Conservation (phyloP, 2,329 filamentous ascomycete genomes). For the Epichloe coenophiala region DNA sequence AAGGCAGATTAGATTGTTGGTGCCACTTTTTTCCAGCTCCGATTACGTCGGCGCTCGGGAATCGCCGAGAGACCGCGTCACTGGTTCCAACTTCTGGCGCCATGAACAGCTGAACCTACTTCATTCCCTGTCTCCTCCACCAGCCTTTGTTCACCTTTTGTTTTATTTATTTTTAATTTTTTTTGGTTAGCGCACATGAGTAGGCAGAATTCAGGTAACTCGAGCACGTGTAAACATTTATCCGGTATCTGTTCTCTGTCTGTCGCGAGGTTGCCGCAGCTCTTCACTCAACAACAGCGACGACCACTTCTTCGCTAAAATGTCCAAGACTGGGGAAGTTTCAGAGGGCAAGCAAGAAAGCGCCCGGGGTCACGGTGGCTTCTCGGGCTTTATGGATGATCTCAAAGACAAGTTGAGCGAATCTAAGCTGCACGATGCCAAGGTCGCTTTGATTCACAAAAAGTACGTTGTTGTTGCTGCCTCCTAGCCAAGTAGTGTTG, state of each 20-base stretch:
- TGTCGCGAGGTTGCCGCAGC: not conserved
- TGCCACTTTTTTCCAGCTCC: not conserved
- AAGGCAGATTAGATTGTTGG: too few relatives aligned
- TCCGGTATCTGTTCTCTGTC: not conserved
- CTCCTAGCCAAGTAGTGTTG: too few relatives aligned
- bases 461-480: too few relatives aligned
- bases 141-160: not conserved
- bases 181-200: not conserved
- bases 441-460: conserved; percentile 42
- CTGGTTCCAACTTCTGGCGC: too few relatives aligned
- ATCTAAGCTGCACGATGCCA: conserved; percentile 41
- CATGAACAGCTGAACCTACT: not conserved
- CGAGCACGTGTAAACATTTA: too few relatives aligned
- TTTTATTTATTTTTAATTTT: not conserved
- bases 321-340: conserved; percentile 2
- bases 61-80: too few relatives aligned
- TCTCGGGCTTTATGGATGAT: conserved; percentile 28
- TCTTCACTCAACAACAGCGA: not conserved
- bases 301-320: not conserved
- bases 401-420: conserved; percentile 43
- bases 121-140: not conserved
- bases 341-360: not conserved
- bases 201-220: too few relatives aligned
- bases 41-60: not conserved
- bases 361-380: conserved; percentile 10